A percentile compares a stretch with the other conserved stretches of the same genome.
Conservation (phyloP, 73 alveolate genomes). For the Paramecium sexaurelia region DNA sequence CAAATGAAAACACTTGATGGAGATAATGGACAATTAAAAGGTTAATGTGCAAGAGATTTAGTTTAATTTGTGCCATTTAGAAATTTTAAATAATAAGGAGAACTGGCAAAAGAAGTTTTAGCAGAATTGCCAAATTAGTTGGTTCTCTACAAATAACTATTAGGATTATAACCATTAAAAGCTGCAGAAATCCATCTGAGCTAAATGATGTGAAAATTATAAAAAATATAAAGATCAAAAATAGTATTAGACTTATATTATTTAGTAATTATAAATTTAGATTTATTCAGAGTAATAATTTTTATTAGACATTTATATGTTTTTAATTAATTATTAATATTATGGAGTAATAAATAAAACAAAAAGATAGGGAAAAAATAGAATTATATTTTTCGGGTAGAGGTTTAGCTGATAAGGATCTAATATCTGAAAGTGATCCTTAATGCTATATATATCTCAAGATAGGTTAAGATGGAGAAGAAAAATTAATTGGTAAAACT, state of each 20-base stretch:
- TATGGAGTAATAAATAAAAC: not conserved
- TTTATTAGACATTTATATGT: not conserved
- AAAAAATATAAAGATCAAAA: not conserved
- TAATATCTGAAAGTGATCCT: constrained; percentile 80
- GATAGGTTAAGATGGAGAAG: not conserved
- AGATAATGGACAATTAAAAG: constrained; percentile 64
- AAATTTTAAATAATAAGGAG: constrained; percentile 54
- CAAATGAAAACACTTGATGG: constrained; percentile 70
- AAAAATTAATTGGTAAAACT: constrained; percentile 67
- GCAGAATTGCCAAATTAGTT: constrained; percentile 72
- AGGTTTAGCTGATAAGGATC: constrained; percentile 72
- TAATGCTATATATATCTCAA: not conserved
- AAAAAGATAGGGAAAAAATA: constrained; percentile 64
- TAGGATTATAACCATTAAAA: not conserved
- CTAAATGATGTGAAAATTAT: constrained; percentile 3
- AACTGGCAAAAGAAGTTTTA: constrained; percentile 66
- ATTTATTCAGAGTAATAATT: not conserved
- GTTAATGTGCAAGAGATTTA: constrained; percentile 68
- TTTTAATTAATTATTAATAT: not conserved
- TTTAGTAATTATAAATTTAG: not conserved
- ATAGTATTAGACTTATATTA: not conserved
- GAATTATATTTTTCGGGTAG: constrained; percentile 76
- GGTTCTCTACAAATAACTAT: constrained; percentile 37
- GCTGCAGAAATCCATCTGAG: not conserved
- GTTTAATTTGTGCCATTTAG: constrained; percentile 72